A percentile compares a stretch with the other conserved stretches of the same genome.
Evolutionary conservation across 306 rosid species (phyloP).

Genomic region (Citrullus mucosospermus): DNA sequence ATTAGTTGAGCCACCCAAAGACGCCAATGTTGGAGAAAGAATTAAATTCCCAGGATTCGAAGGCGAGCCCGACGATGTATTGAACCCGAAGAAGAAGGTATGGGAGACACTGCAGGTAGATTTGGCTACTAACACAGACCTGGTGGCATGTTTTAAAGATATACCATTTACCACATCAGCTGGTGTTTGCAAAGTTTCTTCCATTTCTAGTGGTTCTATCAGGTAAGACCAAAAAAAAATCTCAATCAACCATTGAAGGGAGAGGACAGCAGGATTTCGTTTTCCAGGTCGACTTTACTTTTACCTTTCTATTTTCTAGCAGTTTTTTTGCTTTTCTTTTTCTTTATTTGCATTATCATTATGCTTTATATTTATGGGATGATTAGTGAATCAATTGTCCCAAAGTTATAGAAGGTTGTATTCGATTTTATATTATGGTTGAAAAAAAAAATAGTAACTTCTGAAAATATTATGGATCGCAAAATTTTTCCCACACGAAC

Average conservation of each 20-base stretch:
- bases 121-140: constrained; percentile 33
- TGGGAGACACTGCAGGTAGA: constrained; percentile 92
- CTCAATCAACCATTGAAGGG: not conserved
- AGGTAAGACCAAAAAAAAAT: constrained; percentile 16
- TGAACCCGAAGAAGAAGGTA: constrained; percentile 89
- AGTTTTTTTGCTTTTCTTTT: too few species aligned
- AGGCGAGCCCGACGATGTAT: constrained; percentile 64
- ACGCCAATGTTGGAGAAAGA: constrained; percentile 68
- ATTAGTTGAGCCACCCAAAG: constrained; percentile 71
- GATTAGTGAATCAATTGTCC: too few species aligned
- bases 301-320: too few species aligned
- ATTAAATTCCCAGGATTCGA: constrained; percentile 44
- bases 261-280: too few species aligned
- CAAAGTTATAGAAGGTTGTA: too few species aligned
- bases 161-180: constrained; percentile 69
- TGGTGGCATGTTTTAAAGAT: constrained; percentile 66
- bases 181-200: constrained; percentile 71
- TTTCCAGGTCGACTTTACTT: not conserved
- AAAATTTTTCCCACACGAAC: too few species aligned
- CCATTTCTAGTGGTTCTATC: constrained; percentile 48
- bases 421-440: too few species aligned
- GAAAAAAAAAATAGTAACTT: too few species aligned
- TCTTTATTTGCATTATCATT: too few species aligned
- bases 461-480: too few species aligned
- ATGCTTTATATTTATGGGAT: not conserved